These are phyloP conservation scores for Begonia loranthoides DNA, from an alignment of 306 rosid species.

Conservation along the genomic window DNA sequence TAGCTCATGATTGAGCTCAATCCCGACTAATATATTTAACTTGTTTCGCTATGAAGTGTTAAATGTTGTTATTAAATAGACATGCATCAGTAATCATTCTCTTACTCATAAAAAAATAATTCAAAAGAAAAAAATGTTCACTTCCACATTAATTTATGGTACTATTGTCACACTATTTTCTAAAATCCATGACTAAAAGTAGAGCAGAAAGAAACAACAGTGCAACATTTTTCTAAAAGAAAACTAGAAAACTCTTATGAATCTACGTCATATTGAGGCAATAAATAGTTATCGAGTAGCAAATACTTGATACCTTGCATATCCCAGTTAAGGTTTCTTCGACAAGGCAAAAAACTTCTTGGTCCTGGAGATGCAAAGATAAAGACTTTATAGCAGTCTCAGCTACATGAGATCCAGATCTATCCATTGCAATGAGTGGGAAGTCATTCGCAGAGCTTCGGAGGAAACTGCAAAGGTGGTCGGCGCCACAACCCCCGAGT, in stretches of 20 bases:
- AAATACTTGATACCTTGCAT: slow-evolving; percentile 41
- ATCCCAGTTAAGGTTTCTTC: slow-evolving; percentile 52
- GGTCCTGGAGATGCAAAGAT: slow-evolving; percentile 42
- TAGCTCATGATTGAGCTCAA: background rate
- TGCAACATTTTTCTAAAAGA: background rate
- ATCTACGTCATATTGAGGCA: background rate
- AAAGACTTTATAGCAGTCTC: slow-evolving; percentile 62
- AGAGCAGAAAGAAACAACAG: no score
- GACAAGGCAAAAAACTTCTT: slow-evolving; percentile 22
- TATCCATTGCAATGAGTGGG: slow-evolving; percentile 67
- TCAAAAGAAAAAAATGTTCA: no score
- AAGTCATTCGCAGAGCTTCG: slow-evolving; percentile 39
- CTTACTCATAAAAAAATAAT: no score
- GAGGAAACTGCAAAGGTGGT: slow-evolving; percentile 55
- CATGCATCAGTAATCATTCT: background rate
- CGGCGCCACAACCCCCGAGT: slow-evolving; percentile 46
- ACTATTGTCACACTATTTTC: no score
- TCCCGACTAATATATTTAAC: no score
- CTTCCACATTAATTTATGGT: no score
- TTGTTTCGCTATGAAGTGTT: no score
- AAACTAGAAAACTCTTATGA: background rate
- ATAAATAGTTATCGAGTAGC: background rate
- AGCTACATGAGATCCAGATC: slow-evolving; percentile 87
- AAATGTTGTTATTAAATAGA: background rate
- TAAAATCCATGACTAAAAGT: no score